Conservation (phyloP, 2,329 filamentous ascomycete species). For the Penicillium digitatum region DNA sequence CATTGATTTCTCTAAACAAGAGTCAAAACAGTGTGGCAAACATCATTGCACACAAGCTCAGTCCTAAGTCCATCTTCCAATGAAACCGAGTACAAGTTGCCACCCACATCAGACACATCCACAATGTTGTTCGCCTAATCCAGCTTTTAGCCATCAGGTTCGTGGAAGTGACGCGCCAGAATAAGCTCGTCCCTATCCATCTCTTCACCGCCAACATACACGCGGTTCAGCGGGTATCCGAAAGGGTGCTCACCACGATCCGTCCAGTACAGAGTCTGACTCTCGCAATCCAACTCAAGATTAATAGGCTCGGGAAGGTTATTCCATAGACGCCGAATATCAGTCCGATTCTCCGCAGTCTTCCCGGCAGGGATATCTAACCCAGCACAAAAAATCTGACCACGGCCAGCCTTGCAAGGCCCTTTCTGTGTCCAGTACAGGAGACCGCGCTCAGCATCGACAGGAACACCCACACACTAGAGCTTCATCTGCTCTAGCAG, state of each 20-base stretch:
- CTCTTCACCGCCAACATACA: slow-evolving; percentile 14
- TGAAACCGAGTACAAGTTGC: slow-evolving; percentile 22
- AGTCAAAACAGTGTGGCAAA: slow-evolving; percentile 20
- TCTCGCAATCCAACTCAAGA: slow-evolving; percentile 51
- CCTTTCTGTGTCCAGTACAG: slow-evolving; percentile 63
- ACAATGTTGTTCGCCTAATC: slow-evolving; percentile 17
- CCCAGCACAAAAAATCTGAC: slow-evolving; percentile 52
- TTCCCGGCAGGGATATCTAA: slow-evolving; percentile 39
- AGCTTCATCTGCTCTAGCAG: slow-evolving; percentile 32
- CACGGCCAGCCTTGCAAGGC: slow-evolving; percentile 47
- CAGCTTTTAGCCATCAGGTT: slow-evolving; percentile 31
- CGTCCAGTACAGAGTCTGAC: slow-evolving; percentile 55
- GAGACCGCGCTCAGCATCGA: slow-evolving; percentile 43
- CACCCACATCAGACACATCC: slow-evolving; percentile 26
- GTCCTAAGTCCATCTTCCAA: slow-evolving; percentile 20
- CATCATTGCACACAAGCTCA: slow-evolving; percentile 17
- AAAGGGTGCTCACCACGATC: slow-evolving; percentile 56
- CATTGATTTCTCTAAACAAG: slow-evolving; percentile 2
- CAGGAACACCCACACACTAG: slow-evolving; percentile 57
- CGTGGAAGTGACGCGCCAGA: slow-evolving; percentile 39
- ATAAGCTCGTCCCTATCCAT: slow-evolving; percentile 18
- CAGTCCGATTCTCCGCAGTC: slow-evolving; percentile 35
- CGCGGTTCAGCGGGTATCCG: slow-evolving; percentile 53
- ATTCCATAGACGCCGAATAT: slow-evolving; percentile 45
- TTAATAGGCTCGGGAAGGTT: slow-evolving; percentile 56